phyloP scores from a whole-genome alignment of 148 eudicot genomes.

The Amaranthus palmeri region DNA sequence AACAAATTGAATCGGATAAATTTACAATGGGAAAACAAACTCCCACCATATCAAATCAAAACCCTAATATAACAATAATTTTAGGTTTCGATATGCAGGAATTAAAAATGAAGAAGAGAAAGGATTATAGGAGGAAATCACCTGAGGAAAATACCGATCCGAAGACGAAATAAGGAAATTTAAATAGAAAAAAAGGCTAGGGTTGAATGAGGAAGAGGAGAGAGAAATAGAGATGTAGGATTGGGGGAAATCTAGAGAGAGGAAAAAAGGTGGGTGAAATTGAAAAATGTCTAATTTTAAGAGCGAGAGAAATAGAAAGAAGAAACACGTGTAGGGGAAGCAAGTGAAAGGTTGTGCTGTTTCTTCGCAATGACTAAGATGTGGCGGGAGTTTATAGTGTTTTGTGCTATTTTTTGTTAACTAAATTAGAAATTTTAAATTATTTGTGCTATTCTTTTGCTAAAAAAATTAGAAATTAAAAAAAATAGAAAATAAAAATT shows the following conservation, averaged over 20 bases:
- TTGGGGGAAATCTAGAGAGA: conserved; percentile 20
- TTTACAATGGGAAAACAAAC: not conserved
- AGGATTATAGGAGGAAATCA: conserved; percentile 7
- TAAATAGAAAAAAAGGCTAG: too few species aligned
- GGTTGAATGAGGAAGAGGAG: not conserved
- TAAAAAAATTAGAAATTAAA: too few species aligned
- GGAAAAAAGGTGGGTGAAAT: not conserved
- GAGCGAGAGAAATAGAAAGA: conserved; percentile 2
- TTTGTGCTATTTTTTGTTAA: too few species aligned
- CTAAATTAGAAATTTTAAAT: too few species aligned
- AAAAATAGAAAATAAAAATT: too few species aligned
- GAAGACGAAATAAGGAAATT: too few species aligned
- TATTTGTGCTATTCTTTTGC: too few species aligned
- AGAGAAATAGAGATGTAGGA: conserved; percentile 9
- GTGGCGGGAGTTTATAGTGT: conserved; percentile 31
- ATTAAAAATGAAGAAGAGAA: not conserved
- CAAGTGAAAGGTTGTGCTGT: conserved; percentile 17
- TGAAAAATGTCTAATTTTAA: not conserved
- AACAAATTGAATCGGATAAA: conserved; percentile 17
- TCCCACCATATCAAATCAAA: conserved; percentile 6
- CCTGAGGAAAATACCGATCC: not conserved
- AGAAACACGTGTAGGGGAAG: conserved; percentile 36
- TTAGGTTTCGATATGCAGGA: conserved; percentile 6
- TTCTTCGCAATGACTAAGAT: conserved; percentile 21
- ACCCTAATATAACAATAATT: conserved; percentile 16